A percentile compares a stretch with the other conserved stretches of the same genome.
Evolutionary conservation across 129 eudicot genomes (phyloP).

Genomic region (Logfia minima): DNA sequence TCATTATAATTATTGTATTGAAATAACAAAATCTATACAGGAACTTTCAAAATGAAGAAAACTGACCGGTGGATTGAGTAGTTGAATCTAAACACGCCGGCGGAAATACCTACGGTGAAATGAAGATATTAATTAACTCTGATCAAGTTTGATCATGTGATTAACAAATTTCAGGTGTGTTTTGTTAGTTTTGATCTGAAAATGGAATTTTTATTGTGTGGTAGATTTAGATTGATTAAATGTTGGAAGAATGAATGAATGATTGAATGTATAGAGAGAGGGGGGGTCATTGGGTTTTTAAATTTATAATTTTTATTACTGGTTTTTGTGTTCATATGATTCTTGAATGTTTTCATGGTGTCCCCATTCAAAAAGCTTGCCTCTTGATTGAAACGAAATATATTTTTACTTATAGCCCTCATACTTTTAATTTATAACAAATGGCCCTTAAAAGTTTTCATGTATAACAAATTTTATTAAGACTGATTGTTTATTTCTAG

Average conservation of each 20-base stretch:
- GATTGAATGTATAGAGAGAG: background rate
- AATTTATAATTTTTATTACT: background rate
- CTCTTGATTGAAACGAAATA: background rate
- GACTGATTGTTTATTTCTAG: too few species aligned
- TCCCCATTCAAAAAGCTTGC: background rate
- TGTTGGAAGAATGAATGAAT: constrained; percentile 19
- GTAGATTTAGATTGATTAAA: background rate
- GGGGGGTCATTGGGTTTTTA: constrained; percentile 1
- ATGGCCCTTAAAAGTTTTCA: background rate
- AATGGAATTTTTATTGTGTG: background rate
- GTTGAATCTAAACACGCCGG: constrained; percentile 13
- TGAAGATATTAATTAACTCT: constrained; percentile 24
- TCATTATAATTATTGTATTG: constrained; percentile 20
- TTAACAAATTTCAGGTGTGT: background rate
- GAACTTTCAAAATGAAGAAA: background rate
- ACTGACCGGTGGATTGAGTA: constrained; percentile 8
- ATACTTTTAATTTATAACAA: too few species aligned
- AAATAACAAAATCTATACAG: background rate
- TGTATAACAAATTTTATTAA: too few species aligned
- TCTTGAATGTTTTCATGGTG: background rate
- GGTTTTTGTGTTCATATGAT: background rate
- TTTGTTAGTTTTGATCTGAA: constrained; percentile 3
- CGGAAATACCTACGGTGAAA: constrained; percentile 17
- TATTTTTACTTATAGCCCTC: background rate
- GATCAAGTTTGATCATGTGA: constrained; percentile 13